These are phyloP conservation scores for Fomitopsis serialis DNA, from an alignment of 768 basidiomycete species.

Conservation along the genomic window DNA sequence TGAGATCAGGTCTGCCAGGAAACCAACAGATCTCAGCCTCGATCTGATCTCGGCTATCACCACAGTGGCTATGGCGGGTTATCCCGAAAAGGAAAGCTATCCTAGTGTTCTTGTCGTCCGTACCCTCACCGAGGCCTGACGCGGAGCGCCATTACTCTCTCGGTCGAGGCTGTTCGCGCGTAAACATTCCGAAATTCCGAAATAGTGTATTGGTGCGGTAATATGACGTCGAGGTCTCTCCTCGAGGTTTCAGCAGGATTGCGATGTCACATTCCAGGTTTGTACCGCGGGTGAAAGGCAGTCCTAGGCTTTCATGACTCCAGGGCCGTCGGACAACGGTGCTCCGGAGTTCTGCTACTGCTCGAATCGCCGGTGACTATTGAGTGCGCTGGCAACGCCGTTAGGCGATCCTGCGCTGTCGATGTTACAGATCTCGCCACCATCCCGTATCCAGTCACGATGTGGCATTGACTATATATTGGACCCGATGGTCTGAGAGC, in stretches of 20 bases:
- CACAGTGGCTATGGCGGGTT: not conserved
- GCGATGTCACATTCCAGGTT: not conserved
- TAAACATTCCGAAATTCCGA: not conserved
- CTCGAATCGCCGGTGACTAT: not conserved
- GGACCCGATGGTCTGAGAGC: no score
- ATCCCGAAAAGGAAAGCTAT: not conserved
- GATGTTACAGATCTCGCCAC: not conserved
- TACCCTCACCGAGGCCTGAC: not conserved
- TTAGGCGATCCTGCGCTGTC: not conserved
- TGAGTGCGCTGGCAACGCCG: not conserved
- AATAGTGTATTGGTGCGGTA: not conserved
- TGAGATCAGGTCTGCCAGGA: no score
- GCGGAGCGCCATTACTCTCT: not conserved
- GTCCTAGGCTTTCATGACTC: not conserved
- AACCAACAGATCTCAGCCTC: not conserved
- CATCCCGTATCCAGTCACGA: not conserved
- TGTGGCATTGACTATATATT: not conserved
- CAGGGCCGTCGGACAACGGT: not conserved
- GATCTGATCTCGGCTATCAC: not conserved
- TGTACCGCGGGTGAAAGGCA: not conserved
- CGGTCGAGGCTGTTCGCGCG: not conserved
- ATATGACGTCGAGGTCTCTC: not conserved
- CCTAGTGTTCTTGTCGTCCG: not conserved
- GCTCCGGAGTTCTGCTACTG: not conserved
- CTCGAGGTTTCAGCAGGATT: not conserved